phyloP scores from a whole-genome alignment of 805 yeast genomes.

The Millerozyma miso region DNA sequence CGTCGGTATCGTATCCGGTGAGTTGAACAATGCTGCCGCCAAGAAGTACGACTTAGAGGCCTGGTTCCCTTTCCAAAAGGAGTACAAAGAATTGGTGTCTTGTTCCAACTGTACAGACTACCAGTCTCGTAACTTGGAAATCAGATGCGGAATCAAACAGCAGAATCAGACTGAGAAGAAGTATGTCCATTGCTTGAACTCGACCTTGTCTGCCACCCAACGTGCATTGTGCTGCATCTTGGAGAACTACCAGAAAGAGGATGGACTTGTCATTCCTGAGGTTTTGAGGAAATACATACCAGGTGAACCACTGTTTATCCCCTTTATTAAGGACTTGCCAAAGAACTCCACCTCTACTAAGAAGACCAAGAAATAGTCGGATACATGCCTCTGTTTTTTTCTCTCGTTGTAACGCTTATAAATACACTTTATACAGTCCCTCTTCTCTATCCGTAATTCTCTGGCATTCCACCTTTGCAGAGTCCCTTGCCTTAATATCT shows the following conservation, averaged over 20 bases:
- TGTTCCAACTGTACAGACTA: conserved; percentile 99
- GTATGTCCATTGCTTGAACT: conserved; percentile 97
- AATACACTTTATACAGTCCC: no score
- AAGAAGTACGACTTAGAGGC: conserved; percentile 98
- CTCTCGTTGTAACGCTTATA: neutral
- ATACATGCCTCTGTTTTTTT: neutral
- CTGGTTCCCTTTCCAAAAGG: conserved; percentile 99
- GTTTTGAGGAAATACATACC: conserved; percentile 95
- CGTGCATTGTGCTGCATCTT: conserved; percentile 96
- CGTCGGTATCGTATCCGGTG: conserved; percentile 97
- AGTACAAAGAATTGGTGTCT: conserved; percentile 95
- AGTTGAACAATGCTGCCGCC: conserved; percentile 98
- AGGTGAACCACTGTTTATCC: conserved; percentile 96
- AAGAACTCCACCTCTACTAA: conserved; percentile 86
- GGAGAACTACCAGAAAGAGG: conserved; percentile 97
- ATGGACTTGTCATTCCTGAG: conserved; percentile 89
- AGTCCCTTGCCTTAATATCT: no score
- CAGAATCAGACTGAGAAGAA: conserved; percentile 93
- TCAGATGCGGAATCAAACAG: conserved; percentile 97
- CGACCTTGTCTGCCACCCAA: conserved; percentile 96
- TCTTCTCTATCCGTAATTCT: no score
- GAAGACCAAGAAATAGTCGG: conserved; percentile 34
- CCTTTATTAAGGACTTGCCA: conserved; percentile 85
- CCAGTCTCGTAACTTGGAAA: conserved; percentile 97
- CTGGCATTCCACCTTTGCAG: no score